phyloP scores from a whole-genome alignment of 495 filamentous ascomycete species.

The Podospora bellae-mahoneyi region DNA sequence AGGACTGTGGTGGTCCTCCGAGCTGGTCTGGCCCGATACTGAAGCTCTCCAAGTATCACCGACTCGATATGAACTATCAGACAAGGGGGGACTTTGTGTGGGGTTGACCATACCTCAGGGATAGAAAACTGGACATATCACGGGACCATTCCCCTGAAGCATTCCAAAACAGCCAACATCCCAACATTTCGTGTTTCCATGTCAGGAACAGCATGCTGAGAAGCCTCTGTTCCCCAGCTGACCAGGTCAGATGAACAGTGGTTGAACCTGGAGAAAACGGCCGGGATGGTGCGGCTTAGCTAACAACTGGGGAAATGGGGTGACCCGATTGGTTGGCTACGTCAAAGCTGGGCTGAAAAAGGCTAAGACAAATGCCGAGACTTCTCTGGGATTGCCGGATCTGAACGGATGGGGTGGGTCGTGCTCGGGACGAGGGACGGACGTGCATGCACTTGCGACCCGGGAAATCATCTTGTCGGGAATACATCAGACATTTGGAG shows the following conservation, averaged over 20 bases:
- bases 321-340: constrained; percentile 9
- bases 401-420: constrained; percentile 4
- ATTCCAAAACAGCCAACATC: background rate
- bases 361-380: constrained; percentile 24
- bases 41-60: constrained; percentile 18
- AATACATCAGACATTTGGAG: constrained; percentile 1
- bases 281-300: background rate
- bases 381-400: constrained; percentile 10
- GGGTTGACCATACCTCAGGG: background rate
- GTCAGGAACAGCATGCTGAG: constrained; percentile 7
- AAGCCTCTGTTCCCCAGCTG: constrained; percentile 10
- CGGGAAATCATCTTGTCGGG: constrained; percentile 32
- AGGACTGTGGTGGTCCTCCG: constrained; percentile 12
- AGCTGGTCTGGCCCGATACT: background rate
- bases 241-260: constrained; percentile 11
- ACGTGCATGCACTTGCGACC: constrained; percentile 19
- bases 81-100: constrained; percentile 4
- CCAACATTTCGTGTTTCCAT: background rate
- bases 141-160: background rate
- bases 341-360: constrained; percentile 3
- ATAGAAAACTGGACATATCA: constrained; percentile 1
- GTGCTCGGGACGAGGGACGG: constrained; percentile 20
- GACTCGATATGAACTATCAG: constrained; percentile 24
- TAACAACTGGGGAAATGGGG: background rate
- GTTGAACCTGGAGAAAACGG: background rate